Evolutionary conservation across 2,329 filamentous ascomycete species (phyloP).

Genomic region (Coleophoma crateriformis): DNA sequence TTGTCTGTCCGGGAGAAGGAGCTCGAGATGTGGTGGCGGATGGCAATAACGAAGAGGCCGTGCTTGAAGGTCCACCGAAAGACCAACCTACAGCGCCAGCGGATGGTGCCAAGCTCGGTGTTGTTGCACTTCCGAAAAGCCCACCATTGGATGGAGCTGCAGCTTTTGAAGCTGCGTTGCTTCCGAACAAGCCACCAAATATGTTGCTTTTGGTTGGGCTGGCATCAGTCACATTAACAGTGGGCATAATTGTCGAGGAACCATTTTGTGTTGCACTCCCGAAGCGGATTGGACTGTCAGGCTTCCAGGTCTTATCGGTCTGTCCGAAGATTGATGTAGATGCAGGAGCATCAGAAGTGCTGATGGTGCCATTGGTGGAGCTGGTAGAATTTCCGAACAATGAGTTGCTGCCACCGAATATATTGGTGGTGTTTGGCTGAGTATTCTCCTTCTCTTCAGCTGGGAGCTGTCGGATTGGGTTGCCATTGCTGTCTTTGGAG

Average conservation of each 20-base stretch:
- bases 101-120: neutral
- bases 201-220: constrained; percentile 12
- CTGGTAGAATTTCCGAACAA: constrained; percentile 11
- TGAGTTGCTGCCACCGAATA: constrained; percentile 11
- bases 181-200: constrained; percentile 12
- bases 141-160: constrained; percentile 5
- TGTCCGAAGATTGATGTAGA: neutral
- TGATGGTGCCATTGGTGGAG: constrained; percentile 4
- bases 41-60: constrained; percentile 21
- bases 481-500: constrained; percentile 42
- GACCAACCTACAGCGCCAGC: constrained; percentile 12
- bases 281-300: constrained; percentile 40
- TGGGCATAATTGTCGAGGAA: constrained; percentile 9
- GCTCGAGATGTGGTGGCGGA: constrained; percentile 25
- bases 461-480: constrained; percentile 35
- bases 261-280: constrained; percentile 21
- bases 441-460: constrained; percentile 29
- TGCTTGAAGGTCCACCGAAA: constrained; percentile 18
- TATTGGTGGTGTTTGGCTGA: constrained; percentile 17
- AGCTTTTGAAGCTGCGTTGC: constrained; percentile 4
- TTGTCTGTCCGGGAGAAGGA: constrained; percentile 23
- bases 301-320: constrained; percentile 42
- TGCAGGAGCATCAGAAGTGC: constrained; percentile 19
- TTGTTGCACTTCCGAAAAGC: neutral
- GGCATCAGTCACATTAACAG: constrained; percentile 12